phyloP scores from a whole-genome alignment of 2,329 filamentous ascomycete species.

The Botrytis porri region DNA sequence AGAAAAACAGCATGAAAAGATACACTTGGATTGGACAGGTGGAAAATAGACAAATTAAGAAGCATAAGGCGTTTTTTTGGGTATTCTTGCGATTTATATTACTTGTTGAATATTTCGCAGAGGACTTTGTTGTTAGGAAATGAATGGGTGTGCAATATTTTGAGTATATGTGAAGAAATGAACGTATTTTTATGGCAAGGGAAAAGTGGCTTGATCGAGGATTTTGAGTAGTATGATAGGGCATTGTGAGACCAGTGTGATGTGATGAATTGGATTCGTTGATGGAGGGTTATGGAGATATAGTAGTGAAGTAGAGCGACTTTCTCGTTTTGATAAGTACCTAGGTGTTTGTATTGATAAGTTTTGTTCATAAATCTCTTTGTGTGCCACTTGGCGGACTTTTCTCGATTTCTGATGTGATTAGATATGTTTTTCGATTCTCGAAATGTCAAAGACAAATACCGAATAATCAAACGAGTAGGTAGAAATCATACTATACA shows the following conservation, averaged over 20 bases:
- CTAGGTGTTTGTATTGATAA: background rate
- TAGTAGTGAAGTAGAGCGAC: background rate
- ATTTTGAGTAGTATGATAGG: background rate
- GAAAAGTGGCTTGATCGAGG: background rate
- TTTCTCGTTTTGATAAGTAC: background rate
- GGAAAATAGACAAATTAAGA: background rate
- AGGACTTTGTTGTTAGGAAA: background rate
- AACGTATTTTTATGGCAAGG: background rate
- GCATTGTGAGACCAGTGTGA: background rate
- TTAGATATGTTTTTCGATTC: background rate
- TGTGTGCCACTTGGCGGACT: background rate
- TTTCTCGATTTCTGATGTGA: background rate
- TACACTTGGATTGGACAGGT: background rate
- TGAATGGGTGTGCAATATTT: background rate
- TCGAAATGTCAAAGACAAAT: background rate
- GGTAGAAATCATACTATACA: background rate
- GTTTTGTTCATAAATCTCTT: background rate
- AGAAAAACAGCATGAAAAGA: background rate
- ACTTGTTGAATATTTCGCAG: background rate
- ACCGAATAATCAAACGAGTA: background rate
- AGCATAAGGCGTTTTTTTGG: background rate
- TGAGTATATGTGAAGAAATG: background rate
- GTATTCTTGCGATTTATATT: background rate
- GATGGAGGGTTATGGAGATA: background rate
- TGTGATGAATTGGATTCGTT: accelerated